phyloP scores from a whole-genome alignment of 176 grass and related monocot species.

The barley (Hordeum vulgare) region DNA sequence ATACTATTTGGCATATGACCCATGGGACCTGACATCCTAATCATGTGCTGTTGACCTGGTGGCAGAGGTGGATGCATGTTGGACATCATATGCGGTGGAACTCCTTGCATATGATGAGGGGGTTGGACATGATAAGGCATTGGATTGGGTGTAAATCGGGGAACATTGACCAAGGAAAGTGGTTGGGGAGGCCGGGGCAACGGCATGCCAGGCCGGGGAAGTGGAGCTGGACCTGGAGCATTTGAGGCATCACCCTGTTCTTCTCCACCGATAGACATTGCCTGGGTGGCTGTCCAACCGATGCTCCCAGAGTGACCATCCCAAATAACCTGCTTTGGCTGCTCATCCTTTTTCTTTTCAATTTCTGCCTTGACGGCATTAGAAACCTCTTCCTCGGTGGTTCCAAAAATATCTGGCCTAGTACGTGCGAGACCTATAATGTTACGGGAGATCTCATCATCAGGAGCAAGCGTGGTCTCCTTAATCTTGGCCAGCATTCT shows the following conservation, averaged over 20 bases:
- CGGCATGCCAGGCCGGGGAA: slow-evolving; percentile 49
- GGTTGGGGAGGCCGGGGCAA: slow-evolving; percentile 74
- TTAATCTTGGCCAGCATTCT: slow-evolving; percentile 98
- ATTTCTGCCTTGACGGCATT: slow-evolving; percentile 96
- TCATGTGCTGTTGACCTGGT: slow-evolving; percentile 54
- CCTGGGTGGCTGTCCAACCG: slow-evolving; percentile 80
- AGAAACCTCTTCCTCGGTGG: slow-evolving; percentile 93
- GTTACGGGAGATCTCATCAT: slow-evolving; percentile 94
- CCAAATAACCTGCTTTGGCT: slow-evolving; percentile 96
- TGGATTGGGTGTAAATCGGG: slow-evolving; percentile 50
- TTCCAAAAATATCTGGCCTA: slow-evolving; percentile 95
- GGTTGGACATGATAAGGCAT: slow-evolving; percentile 32
- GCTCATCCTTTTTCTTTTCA: slow-evolving; percentile 96
- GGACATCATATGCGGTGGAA: slow-evolving; percentile 44
- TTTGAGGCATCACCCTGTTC: slow-evolving; percentile 43
- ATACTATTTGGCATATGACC: slow-evolving; percentile 41
- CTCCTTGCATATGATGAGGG: slow-evolving; percentile 36
- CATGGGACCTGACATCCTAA: slow-evolving; percentile 40
- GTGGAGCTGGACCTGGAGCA: slow-evolving; percentile 61
- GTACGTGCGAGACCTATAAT: slow-evolving; percentile 95
- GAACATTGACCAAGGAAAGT: slow-evolving; percentile 64
- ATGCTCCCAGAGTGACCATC: slow-evolving; percentile 97
- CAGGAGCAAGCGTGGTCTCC: slow-evolving; percentile 82
- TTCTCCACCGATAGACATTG: slow-evolving; percentile 62
- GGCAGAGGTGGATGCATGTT: slow-evolving; percentile 50